phyloP scores from a whole-genome alignment of 768 basidiomycete genomes.

The Suillus variegatus region DNA sequence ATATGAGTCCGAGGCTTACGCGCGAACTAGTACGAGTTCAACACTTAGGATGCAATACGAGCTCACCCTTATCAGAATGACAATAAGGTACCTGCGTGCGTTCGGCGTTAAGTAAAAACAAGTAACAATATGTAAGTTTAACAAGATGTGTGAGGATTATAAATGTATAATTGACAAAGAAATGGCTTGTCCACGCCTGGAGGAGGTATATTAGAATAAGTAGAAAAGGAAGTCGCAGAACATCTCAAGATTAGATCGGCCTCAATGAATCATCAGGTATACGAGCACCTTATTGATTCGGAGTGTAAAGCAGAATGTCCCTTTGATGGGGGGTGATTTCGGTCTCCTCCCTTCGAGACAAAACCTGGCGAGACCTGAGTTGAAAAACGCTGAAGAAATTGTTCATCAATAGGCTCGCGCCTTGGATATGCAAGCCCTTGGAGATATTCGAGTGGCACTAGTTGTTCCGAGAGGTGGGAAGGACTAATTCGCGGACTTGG shows the following conservation, averaged over 20 bases:
- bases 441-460: conserved; percentile 68
- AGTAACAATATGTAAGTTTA: not conserved
- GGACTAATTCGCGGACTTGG: conserved; percentile 32
- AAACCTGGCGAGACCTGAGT: conserved; percentile 25
- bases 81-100: not conserved
- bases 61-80: not conserved
- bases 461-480: conserved; percentile 31
- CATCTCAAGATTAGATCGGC: not conserved
- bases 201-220: not conserved
- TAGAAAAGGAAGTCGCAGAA: not conserved
- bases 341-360: conserved; percentile 18
- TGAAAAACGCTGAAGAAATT: conserved; percentile 59
- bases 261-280: not conserved
- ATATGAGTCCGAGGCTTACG: not conserved
- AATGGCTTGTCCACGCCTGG: not conserved
- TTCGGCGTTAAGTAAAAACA: conserved; percentile 1
- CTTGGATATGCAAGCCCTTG: conserved; percentile 53
- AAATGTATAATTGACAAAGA: not conserved
- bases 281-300: not conserved
- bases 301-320: not conserved
- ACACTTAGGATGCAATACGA: not conserved
- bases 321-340: conserved; percentile 18
- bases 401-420: conserved; percentile 67
- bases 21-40: not conserved
- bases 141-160: conserved; percentile 1